Conservation (phyloP, 2,329 filamentous ascomycete species). For the Pseudogymnoascus sp. region DNA sequence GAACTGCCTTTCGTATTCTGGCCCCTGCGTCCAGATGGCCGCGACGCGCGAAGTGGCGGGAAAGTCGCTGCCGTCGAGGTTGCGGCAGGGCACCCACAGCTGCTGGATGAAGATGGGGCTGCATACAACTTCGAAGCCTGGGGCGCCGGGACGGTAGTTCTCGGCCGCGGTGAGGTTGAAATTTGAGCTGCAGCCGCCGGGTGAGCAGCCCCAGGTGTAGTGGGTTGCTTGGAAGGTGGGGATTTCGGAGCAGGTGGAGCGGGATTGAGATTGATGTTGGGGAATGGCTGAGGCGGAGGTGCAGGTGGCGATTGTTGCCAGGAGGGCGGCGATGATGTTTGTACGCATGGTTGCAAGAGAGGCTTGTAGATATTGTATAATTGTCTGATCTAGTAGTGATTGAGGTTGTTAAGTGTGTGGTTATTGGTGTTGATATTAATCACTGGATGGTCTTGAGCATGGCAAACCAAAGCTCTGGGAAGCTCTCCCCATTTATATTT, state of each 20-base stretch:
- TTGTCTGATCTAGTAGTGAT: not conserved
- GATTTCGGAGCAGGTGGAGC: not conserved
- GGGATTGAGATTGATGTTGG: constrained; percentile 2
- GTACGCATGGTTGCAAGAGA: not conserved
- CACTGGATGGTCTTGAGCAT: not conserved
- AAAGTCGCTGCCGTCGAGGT: constrained; percentile 11
- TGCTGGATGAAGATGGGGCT: constrained; percentile 22
- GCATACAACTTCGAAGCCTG: constrained; percentile 24
- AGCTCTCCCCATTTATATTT: not conserved
- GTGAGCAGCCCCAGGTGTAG: constrained; percentile 19
- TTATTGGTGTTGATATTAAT: not conserved
- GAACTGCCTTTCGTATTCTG: constrained; percentile 17
- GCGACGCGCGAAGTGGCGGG: constrained; percentile 16
- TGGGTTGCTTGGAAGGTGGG: not conserved
- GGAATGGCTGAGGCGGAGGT: not conserved
- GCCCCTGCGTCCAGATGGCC: constrained; percentile 19
- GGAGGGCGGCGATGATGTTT: not conserved
- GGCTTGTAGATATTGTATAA: not conserved
- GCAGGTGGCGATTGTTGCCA: not conserved
- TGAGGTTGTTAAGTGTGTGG: not conserved
- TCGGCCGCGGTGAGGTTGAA: constrained; percentile 22
- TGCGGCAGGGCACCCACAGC: constrained; percentile 21
- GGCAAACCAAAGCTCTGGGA: not conserved
- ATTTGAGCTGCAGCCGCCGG: constrained; percentile 21
- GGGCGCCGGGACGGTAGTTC: constrained; percentile 20